phyloP scores from a whole-genome alignment of 225 moss, liverwort and hornwort species.

The Ulota crispa region DNA sequence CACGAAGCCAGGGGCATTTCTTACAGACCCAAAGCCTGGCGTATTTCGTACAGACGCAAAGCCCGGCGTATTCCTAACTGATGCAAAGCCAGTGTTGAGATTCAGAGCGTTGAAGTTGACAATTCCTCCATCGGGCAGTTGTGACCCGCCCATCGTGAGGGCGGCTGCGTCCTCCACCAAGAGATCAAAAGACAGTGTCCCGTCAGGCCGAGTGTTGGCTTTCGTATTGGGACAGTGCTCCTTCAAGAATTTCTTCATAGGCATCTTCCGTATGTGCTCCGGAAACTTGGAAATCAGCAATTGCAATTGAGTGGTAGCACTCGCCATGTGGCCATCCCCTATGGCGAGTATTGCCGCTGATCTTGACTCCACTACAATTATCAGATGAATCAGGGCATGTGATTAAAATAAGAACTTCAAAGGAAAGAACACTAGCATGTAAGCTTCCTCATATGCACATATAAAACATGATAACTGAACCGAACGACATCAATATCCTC shows the following conservation, averaged over 20 bases:
- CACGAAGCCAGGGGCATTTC: conserved; percentile 26
- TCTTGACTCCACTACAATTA: conserved; percentile 48
- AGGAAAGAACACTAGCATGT: background rate
- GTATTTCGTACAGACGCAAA: conserved; percentile 24
- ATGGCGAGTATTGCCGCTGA: conserved; percentile 55
- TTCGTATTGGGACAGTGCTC: conserved; percentile 52
- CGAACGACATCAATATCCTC: background rate
- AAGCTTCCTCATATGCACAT: background rate
- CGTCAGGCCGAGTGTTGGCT: conserved; percentile 36
- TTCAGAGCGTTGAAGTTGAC: conserved; percentile 23
- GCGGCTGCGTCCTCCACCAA: conserved; percentile 18
- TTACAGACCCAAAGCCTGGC: conserved; percentile 26
- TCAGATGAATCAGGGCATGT: background rate
- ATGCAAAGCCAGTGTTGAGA: conserved; percentile 23
- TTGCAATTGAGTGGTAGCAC: conserved; percentile 48
- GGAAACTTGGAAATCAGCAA: conserved; percentile 52
- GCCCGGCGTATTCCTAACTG: conserved; percentile 30
- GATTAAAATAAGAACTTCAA: background rate
- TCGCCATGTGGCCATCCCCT: conserved; percentile 55
- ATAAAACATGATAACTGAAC: background rate
- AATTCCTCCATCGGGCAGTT: conserved; percentile 20
- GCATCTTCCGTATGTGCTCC: conserved; percentile 59
- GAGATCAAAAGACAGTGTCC: conserved; percentile 35
- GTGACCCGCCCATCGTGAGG: conserved; percentile 11
- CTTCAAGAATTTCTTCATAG: conserved; percentile 53